Percentiles rank a stretch among this genome's conserved stretches.
Evolutionary conservation across 371 early-diverging fungal species (phyloP).

Genomic region (Actinomortierella wolfii): DNA sequence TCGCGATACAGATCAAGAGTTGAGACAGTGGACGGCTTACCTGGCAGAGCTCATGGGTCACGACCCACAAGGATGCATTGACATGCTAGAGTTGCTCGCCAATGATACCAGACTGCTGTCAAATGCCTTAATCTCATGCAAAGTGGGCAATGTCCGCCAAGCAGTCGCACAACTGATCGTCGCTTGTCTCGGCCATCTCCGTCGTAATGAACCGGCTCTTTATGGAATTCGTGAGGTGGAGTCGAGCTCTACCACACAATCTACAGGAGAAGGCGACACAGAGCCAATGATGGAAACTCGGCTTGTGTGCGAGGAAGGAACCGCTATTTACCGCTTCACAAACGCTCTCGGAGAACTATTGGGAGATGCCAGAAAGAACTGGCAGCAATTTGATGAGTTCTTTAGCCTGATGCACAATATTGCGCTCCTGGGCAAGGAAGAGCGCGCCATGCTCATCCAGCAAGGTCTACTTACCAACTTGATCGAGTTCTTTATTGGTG

Average conservation of each 20-base stretch:
- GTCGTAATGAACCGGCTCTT: too few relatives aligned
- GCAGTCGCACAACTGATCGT: slow-evolving; percentile 33
- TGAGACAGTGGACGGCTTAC: slow-evolving; percentile 31
- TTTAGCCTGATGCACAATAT: slow-evolving; percentile 54
- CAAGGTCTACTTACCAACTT: slow-evolving; percentile 40
- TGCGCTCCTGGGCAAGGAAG: slow-evolving; percentile 62
- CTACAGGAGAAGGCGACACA: too few relatives aligned
- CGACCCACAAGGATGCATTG: slow-evolving; percentile 27
- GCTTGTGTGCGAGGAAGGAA: slow-evolving; percentile 16
- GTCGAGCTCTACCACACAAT: too few relatives aligned
- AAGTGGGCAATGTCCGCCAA: slow-evolving; percentile 33
- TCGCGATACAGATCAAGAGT: slow-evolving; percentile 38
- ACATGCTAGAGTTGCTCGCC: slow-evolving; percentile 15
- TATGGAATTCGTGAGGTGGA: too few relatives aligned
- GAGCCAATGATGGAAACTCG: slow-evolving; percentile 6
- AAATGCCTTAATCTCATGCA: slow-evolving; percentile 22
- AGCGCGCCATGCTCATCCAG: slow-evolving; percentile 42
- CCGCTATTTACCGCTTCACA: slow-evolving; percentile 22
- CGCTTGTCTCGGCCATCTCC: slow-evolving; percentile 10
- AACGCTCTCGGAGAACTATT: slow-evolving; percentile 25
- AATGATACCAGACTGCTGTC: slow-evolving; percentile 12
- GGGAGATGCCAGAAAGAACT: slow-evolving; percentile 42
- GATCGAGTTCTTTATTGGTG: slow-evolving; percentile 46
- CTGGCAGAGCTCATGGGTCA: slow-evolving; percentile 12
- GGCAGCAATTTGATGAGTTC: slow-evolving; percentile 54